Conservation (phyloP, 2,329 filamentous ascomycete genomes). For the Pseudogymnoascus sp. region DNA sequence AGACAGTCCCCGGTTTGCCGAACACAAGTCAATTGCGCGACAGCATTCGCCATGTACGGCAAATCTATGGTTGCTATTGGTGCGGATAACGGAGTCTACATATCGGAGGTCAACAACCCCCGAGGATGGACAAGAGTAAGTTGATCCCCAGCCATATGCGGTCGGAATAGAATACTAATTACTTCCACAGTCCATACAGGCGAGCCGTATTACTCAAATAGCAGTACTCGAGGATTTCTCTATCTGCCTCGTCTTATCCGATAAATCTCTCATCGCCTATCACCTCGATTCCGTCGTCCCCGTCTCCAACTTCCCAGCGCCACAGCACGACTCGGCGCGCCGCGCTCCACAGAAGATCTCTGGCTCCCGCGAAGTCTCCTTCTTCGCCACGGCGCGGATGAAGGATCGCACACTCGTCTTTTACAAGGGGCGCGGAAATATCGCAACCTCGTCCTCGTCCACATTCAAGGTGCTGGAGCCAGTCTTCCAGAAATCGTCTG, state of each 20-base stretch:
- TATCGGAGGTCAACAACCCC: slow-evolving; percentile 81
- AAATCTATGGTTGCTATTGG: slow-evolving; percentile 88
- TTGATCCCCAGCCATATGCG: slow-evolving; percentile 17
- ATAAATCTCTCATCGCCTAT: slow-evolving; percentile 87
- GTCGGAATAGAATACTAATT: slow-evolving; percentile 16
- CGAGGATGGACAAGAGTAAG: slow-evolving; percentile 84
- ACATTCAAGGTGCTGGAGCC: slow-evolving; percentile 97
- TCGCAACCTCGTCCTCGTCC: slow-evolving; percentile 55
- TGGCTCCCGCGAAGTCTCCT: slow-evolving; percentile 84
- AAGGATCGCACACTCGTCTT: slow-evolving; percentile 92
- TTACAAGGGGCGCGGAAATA: slow-evolving; percentile 91
- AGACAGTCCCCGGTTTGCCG: slow-evolving; percentile 74
- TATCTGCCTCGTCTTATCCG: slow-evolving; percentile 82
- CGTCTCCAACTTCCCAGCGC: slow-evolving; percentile 54
- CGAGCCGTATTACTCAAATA: slow-evolving; percentile 74
- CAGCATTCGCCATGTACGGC: slow-evolving; percentile 77
- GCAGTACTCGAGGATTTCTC: slow-evolving; percentile 94
- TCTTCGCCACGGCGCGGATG: slow-evolving; percentile 94
- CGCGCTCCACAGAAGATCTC: slow-evolving; percentile 88
- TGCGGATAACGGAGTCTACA: slow-evolving; percentile 89
- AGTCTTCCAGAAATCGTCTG: slow-evolving; percentile 84
- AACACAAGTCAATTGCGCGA: slow-evolving; percentile 85
- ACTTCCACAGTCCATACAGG: slow-evolving; percentile 61
- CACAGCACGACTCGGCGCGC: slow-evolving; percentile 64
- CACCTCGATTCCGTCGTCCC: slow-evolving; percentile 79